phyloP scores from a whole-genome alignment of 495 filamentous ascomycete species.

The Trichoderma gamsii region DNA sequence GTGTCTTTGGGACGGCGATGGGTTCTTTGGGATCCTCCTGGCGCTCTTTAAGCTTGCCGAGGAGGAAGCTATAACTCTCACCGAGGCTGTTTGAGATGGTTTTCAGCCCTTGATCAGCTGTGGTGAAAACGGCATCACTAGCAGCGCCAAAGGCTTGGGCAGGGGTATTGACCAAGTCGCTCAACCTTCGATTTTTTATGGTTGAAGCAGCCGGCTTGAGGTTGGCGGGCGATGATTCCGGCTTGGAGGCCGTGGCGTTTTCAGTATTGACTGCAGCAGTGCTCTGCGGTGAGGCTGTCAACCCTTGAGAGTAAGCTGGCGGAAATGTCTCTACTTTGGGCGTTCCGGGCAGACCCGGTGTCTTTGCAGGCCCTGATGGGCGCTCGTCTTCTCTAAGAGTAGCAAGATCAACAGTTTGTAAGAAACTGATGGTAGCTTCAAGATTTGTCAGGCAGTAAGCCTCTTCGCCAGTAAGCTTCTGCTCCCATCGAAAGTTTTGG shows the following conservation, averaged over 20 bases:
- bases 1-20: constrained; percentile 57
- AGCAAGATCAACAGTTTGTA: constrained; percentile 95
- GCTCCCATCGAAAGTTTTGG: constrained; percentile 82
- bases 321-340: constrained; percentile 48
- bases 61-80: constrained; percentile 86
- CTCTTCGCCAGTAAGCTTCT: constrained; percentile 82
- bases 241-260: constrained; percentile 36
- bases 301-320: constrained; percentile 41
- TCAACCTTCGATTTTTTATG: constrained; percentile 56
- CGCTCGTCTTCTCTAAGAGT: constrained; percentile 80
- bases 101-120: constrained; percentile 84
- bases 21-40: constrained; percentile 43
- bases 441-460: constrained; percentile 96
- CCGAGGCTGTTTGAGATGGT: constrained; percentile 83
- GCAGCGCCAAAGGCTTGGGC: constrained; percentile 73
- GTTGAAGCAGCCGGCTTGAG: constrained; percentile 41
- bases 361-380: constrained; percentile 55
- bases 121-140: constrained; percentile 74
- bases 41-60: constrained; percentile 78
- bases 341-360: constrained; percentile 38
- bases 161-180: constrained; percentile 77
- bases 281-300: constrained; percentile 32
- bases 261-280: constrained; percentile 31
- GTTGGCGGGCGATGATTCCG: constrained; percentile 33
- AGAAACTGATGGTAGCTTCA: constrained; percentile 88